A percentile compares a stretch with the other conserved stretches of the same genome.
These are phyloP conservation scores for Porpolomopsis calyptriformis DNA, from an alignment of 768 basidiomycete genomes.

Conservation along the genomic window DNA sequence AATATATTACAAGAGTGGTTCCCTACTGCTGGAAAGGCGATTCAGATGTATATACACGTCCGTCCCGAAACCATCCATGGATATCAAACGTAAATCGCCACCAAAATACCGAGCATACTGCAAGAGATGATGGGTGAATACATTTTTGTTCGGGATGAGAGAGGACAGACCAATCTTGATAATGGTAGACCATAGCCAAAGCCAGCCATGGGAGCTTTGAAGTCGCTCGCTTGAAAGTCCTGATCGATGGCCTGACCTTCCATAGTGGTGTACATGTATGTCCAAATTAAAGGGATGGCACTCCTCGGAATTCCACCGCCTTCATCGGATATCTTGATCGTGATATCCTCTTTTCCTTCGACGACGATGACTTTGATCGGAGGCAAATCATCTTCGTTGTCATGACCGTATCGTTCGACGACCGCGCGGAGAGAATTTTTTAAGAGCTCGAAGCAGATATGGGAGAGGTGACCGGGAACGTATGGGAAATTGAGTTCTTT, in stretches of 20 bases:
- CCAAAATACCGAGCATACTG: constrained; percentile 95
- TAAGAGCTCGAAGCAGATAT: constrained; percentile 93
- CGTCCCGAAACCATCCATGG: constrained; percentile 98
- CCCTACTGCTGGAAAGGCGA: constrained; percentile 69
- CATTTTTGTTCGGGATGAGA: constrained; percentile 1
- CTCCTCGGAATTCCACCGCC: constrained; percentile 88
- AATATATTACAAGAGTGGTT: constrained; percentile 65
- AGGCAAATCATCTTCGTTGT: constrained; percentile 69
- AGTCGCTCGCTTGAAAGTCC: constrained; percentile 77
- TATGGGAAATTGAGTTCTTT: constrained; percentile 80
- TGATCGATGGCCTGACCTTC: constrained; percentile 60
- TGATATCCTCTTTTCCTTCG: constrained; percentile 96
- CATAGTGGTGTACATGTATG: constrained; percentile 95
- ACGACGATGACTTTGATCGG: constrained; percentile 93
- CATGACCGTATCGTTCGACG: constrained; percentile 83
- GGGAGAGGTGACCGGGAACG: constrained; percentile 92
- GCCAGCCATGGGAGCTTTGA: constrained; percentile 97
- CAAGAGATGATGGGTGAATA: not conserved
- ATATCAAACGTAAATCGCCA: constrained; percentile 84
- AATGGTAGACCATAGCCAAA: constrained; percentile 91
- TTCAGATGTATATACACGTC: constrained; percentile 92
- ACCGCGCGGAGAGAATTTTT: constrained; percentile 97
- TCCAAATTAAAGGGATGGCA: constrained; percentile 94
- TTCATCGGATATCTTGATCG: constrained; percentile 97
- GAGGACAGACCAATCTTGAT: constrained; percentile 64